Evolutionary conservation across 2,329 filamentous ascomycete species (phyloP).

Genomic region (Fusarium poae): DNA sequence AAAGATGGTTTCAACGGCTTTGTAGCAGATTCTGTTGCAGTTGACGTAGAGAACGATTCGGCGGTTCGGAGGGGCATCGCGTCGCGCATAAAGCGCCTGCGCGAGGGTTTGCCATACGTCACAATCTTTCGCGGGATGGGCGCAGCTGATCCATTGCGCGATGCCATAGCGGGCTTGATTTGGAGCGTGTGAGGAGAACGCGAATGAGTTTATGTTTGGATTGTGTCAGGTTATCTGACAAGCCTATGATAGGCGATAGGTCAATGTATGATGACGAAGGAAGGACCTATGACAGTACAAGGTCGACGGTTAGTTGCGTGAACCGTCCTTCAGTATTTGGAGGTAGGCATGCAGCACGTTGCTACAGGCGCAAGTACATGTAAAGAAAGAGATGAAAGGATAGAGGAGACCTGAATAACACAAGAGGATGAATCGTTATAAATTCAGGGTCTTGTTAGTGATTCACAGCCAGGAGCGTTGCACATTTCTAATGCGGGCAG

Average conservation of each 20-base stretch:
- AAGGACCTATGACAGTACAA: neutral
- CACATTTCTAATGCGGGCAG: neutral
- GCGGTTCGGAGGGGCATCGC: slow-evolving; percentile 42
- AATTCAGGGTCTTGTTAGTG: slow-evolving; percentile 7
- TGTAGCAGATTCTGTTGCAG: slow-evolving; percentile 21
- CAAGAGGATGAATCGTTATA: slow-evolving; percentile 1
- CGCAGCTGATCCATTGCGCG: slow-evolving; percentile 40
- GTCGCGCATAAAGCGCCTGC: slow-evolving; percentile 42
- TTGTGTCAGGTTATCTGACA: slow-evolving; percentile 13
- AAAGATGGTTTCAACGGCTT: slow-evolving; percentile 35
- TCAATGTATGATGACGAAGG: slow-evolving; percentile 7
- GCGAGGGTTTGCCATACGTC: slow-evolving; percentile 49
- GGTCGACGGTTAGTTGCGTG: slow-evolving; percentile 12
- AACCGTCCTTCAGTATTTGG: slow-evolving; percentile 8
- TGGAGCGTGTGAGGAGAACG: slow-evolving; percentile 14
- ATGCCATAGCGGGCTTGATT: slow-evolving; percentile 36
- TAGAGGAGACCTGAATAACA: slow-evolving; percentile 1
- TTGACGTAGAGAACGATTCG: slow-evolving; percentile 31
- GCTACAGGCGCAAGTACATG: slow-evolving; percentile 8
- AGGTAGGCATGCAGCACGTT: slow-evolving; percentile 26
- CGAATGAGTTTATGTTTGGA: slow-evolving; percentile 11
- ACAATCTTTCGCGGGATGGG: slow-evolving; percentile 44
- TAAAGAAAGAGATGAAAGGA: slow-evolving; percentile 14
- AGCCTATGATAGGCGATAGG: slow-evolving; percentile 3
- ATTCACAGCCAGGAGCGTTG: slow-evolving; percentile 16